phyloP scores from a whole-genome alignment of 495 filamentous ascomycete species.

The Aspergillus bridgeri region DNA sequence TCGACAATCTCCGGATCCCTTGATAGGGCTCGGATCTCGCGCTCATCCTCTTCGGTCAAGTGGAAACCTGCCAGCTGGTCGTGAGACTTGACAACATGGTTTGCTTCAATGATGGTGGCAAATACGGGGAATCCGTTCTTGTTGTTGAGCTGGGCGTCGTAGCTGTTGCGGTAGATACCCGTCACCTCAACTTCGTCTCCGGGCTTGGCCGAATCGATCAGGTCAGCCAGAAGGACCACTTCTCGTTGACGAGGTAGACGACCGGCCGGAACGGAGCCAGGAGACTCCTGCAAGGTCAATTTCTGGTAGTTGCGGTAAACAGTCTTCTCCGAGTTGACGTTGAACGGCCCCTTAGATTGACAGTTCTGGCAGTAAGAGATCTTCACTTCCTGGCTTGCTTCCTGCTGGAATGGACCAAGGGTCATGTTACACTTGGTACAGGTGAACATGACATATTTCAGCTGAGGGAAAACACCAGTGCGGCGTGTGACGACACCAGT shows the following conservation, averaged over 20 bases:
- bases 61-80: constrained; percentile 97
- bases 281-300: constrained; percentile 94
- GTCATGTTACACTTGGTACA: constrained; percentile 90
- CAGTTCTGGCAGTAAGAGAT: constrained; percentile 97
- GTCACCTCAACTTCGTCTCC: constrained; percentile 98
- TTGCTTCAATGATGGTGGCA: constrained; percentile 95
- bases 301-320: constrained; percentile 99
- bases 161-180: constrained; percentile 97
- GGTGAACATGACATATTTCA: constrained; percentile 97
- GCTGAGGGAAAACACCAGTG: constrained; percentile 95
- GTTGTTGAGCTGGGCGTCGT: constrained; percentile 95
- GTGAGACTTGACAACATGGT: constrained; percentile 94
- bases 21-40: constrained; percentile 80
- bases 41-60: constrained; percentile 93
- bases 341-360: constrained; percentile 93
- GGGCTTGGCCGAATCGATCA: constrained; percentile 95
- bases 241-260: constrained; percentile 93
- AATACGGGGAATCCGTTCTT: constrained; percentile 99
- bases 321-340: constrained; percentile 93
- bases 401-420: constrained; percentile 94
- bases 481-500: constrained; percentile 93
- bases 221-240: constrained; percentile 92
- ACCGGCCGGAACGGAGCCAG: constrained; percentile 93
- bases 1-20: constrained; percentile 90
- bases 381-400: constrained; percentile 92